Evolutionary conservation across 768 basidiomycete species (phyloP).

Genomic region (Tricholoma furcatifolium): DNA sequence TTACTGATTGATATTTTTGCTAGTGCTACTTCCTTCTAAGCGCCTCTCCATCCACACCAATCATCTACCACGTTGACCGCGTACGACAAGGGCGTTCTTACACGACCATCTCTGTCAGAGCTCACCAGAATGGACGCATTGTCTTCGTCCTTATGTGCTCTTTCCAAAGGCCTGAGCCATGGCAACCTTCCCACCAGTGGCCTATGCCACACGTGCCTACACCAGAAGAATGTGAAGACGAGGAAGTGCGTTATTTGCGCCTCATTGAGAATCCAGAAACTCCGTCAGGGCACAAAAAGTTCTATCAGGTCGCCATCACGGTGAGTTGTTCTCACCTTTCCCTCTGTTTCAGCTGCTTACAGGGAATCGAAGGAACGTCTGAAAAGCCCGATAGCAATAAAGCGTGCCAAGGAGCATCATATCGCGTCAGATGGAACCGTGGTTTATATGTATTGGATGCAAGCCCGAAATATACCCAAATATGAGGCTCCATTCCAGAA

Average conservation of each 20-base stretch:
- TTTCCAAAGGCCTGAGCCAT: slow-evolving; percentile 77
- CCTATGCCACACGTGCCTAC: slow-evolving; percentile 58
- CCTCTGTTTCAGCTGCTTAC: neutral
- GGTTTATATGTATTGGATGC: slow-evolving; percentile 77
- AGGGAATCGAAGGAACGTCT: slow-evolving; percentile 50
- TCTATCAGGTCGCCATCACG: slow-evolving; percentile 27
- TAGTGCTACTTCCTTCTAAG: slow-evolving; percentile 83
- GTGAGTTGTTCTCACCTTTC: slow-evolving; percentile 20
- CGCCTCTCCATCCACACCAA: slow-evolving; percentile 69
- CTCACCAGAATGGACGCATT: slow-evolving; percentile 48
- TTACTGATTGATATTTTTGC: neutral
- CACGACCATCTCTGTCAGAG: slow-evolving; percentile 62
- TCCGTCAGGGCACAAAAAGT: slow-evolving; percentile 32
- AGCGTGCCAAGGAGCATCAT: slow-evolving; percentile 45
- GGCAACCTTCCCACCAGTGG: slow-evolving; percentile 70
- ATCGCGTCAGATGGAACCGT: slow-evolving; percentile 44
- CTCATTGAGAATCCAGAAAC: slow-evolving; percentile 33
- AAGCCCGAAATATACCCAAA: slow-evolving; percentile 62
- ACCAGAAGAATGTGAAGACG: slow-evolving; percentile 64
- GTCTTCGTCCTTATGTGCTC: slow-evolving; percentile 72
- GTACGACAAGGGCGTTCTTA: slow-evolving; percentile 76
- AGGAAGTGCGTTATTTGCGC: slow-evolving; percentile 40
- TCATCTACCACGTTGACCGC: slow-evolving; percentile 77
- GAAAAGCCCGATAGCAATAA: slow-evolving; percentile 69
- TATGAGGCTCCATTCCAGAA: slow-evolving; percentile 78